These are phyloP conservation scores for Tranzscheliella williamsii DNA, from an alignment of 1,284 basidiomycete species.

Conservation along the genomic window DNA sequence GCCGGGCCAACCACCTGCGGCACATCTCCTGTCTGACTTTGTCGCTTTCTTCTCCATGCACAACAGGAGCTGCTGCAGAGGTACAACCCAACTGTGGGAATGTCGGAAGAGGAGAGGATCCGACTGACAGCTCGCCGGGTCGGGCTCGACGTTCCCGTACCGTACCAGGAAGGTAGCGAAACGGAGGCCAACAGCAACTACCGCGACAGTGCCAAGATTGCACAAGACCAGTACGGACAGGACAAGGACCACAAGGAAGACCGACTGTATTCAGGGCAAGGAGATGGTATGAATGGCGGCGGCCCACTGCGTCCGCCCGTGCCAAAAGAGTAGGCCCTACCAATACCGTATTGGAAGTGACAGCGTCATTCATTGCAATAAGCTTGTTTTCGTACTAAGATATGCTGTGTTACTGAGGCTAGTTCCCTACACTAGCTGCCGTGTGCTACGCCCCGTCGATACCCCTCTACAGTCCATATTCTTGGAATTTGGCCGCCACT, in stretches of 20 bases:
- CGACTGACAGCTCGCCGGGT: slow-evolving; percentile 82
- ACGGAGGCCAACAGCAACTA: neutral
- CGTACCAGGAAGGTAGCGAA: slow-evolving; percentile 5
- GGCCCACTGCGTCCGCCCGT: slow-evolving; percentile 30
- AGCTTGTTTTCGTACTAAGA: too few species aligned
- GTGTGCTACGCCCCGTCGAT: too few species aligned
- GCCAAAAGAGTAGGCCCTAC: slow-evolving; percentile 10
- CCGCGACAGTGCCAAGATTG: slow-evolving; percentile 29
- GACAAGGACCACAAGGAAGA: slow-evolving; percentile 27
- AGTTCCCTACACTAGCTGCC: too few species aligned
- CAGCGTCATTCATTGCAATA: too few species aligned
- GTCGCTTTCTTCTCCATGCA: slow-evolving; percentile 45
- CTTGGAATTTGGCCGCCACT: slow-evolving; percentile 34
- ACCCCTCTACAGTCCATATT: slow-evolving; percentile 18
- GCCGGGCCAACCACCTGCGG: neutral
- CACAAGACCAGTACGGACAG: slow-evolving; percentile 24
- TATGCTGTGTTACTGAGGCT: too few species aligned
- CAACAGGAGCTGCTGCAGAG: slow-evolving; percentile 63
- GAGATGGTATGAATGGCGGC: slow-evolving; percentile 33
- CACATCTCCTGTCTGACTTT: neutral
- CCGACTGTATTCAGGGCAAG: slow-evolving; percentile 31
- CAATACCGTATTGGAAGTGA: too few species aligned
- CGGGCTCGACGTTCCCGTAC: slow-evolving; percentile 66
- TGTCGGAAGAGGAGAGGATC: slow-evolving; percentile 77
- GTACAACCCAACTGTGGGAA: slow-evolving; percentile 81